phyloP scores from a whole-genome alignment of 2,329 filamentous ascomycete species.

The Penicillium sclerotiorum region DNA sequence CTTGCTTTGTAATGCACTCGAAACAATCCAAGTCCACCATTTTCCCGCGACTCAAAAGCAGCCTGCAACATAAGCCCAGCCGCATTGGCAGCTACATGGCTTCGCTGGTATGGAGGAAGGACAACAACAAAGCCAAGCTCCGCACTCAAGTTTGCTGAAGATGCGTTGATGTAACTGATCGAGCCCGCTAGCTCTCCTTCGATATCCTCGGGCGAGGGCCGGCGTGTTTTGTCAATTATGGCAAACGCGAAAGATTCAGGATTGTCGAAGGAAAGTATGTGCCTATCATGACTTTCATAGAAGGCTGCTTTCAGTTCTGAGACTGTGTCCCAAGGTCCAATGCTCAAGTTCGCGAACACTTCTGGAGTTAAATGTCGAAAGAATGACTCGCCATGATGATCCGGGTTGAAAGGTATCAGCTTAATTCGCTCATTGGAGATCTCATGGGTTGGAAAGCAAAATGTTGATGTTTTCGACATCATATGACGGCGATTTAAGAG shows the following conservation, averaged over 20 bases:
- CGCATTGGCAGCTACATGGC: slow-evolving; percentile 17
- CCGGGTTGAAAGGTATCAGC: slow-evolving; percentile 22
- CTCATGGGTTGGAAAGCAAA: slow-evolving; percentile 9
- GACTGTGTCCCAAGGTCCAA: slow-evolving; percentile 7
- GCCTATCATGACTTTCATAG: not conserved
- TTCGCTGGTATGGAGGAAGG: slow-evolving; percentile 22
- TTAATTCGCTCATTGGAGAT: slow-evolving; percentile 23
- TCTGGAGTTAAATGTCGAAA: slow-evolving; percentile 13
- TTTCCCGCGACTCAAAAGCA: slow-evolving; percentile 6
- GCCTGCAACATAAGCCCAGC: slow-evolving; percentile 17
- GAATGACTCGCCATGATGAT: slow-evolving; percentile 15
- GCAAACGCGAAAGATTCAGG: slow-evolving; percentile 21
- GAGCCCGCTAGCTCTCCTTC: slow-evolving; percentile 23
- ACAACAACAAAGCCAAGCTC: slow-evolving; percentile 24
- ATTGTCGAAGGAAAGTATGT: slow-evolving; percentile 20
- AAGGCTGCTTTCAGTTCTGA: slow-evolving; percentile 14
- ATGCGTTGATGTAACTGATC: slow-evolving; percentile 19
- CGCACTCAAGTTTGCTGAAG: slow-evolving; percentile 7
- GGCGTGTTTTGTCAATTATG: slow-evolving; percentile 21
- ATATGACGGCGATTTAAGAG: not conserved
- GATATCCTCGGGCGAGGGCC: slow-evolving; percentile 13
- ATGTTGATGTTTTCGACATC: slow-evolving; percentile 9
- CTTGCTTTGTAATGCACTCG: slow-evolving; percentile 20
- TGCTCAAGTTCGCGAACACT: slow-evolving; percentile 19
- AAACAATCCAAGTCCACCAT: slow-evolving; percentile 15